A percentile compares a stretch with the other conserved stretches of the same genome.
phyloP scores from a whole-genome alignment of 805 yeast species.

The Starmerella riodocensis region DNA sequence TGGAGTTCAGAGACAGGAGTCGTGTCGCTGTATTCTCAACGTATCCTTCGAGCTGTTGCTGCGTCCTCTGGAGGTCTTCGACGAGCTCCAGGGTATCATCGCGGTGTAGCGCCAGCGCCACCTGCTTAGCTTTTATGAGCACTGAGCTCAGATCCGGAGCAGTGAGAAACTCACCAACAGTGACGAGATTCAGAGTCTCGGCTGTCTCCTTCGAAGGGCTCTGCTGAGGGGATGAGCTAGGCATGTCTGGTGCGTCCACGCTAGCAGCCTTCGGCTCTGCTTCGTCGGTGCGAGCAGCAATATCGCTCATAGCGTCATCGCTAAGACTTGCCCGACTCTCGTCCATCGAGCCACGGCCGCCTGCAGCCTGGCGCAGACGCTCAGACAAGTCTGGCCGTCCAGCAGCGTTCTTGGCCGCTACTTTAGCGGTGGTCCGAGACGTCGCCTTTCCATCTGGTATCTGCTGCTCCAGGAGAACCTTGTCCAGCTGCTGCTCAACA shows the following conservation, averaged over 20 bases:
- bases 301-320: neutral
- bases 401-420: neutral
- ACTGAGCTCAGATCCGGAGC: slow-evolving; percentile 29
- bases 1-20: slow-evolving; percentile 9
- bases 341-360: slow-evolving; percentile 24
- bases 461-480: slow-evolving; percentile 26
- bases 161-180: slow-evolving; percentile 42
- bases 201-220: neutral
- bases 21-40: slow-evolving; percentile 4
- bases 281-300: neutral
- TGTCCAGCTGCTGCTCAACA: slow-evolving; percentile 31
- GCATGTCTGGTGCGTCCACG: neutral
- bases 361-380: slow-evolving; percentile 69
- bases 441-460: no score
- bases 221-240: neutral
- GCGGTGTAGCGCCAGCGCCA: slow-evolving; percentile 11
- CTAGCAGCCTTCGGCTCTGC: neutral
- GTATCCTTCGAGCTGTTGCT: slow-evolving; percentile 2
- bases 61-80: slow-evolving; percentile 11
- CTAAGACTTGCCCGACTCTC: neutral
- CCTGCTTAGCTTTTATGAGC: slow-evolving; percentile 6
- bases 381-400: slow-evolving; percentile 63
- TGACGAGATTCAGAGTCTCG: neutral
- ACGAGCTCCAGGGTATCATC: slow-evolving; percentile 13
- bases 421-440: neutral